Conservation (phyloP, 495 filamentous ascomycete species). For the Aspergillus sclerotiicarbonarius region DNA sequence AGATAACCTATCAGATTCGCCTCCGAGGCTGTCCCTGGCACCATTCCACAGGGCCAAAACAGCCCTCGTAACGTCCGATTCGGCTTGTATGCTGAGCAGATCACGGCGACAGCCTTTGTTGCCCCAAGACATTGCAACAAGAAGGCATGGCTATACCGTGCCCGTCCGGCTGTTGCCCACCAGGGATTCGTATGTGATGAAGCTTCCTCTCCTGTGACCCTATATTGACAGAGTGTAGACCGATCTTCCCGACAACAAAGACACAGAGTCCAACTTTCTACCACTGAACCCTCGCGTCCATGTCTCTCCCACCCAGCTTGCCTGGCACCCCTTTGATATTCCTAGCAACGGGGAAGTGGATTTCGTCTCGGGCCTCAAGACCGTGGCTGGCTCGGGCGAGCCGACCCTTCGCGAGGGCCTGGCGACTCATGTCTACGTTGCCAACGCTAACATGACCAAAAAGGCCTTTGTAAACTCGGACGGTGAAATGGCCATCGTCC, state of each 20-base stretch:
- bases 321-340: constrained; percentile 50
- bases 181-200: constrained; percentile 43
- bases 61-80: constrained; percentile 46
- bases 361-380: constrained; percentile 48
- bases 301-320: constrained; percentile 56
- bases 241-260: constrained; percentile 45
- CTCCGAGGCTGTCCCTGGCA: constrained; percentile 49
- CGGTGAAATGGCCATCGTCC: constrained; percentile 49
- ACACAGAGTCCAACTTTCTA: constrained; percentile 47
- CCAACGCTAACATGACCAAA: constrained; percentile 46
- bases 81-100: constrained; percentile 47
- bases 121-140: constrained; percentile 48
- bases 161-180: constrained; percentile 49
- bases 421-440: constrained; percentile 45
- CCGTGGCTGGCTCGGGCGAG: constrained; percentile 49
- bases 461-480: constrained; percentile 50
- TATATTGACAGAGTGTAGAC: constrained; percentile 30
- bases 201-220: constrained; percentile 1
- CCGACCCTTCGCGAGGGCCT: constrained; percentile 49
- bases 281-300: constrained; percentile 54
- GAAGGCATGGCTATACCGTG: constrained; percentile 49
- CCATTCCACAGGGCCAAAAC: constrained; percentile 49
- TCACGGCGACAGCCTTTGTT: constrained; percentile 48
- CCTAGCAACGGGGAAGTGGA: constrained; percentile 36
- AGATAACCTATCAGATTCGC: constrained; percentile 28